These are phyloP conservation scores for Ascochyta lentis DNA, from an alignment of 2,329 filamentous ascomycete genomes.

Conservation along the genomic window DNA sequence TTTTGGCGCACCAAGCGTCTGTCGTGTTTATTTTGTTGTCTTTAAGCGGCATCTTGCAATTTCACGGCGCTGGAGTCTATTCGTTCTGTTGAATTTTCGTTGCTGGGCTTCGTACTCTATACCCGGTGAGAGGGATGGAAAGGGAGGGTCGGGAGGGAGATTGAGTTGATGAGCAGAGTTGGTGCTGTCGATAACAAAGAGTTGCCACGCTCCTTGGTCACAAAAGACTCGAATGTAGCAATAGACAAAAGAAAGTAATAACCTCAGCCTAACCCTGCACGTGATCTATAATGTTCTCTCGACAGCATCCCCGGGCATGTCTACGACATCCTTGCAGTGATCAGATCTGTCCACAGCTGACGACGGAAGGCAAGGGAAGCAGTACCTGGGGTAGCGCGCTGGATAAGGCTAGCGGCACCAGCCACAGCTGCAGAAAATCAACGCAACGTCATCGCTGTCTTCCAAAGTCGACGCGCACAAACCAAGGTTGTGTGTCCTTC, in stretches of 20 bases:
- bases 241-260: slow-evolving; percentile 15
- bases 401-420: slow-evolving; percentile 24
- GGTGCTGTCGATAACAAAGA: background rate
- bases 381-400: slow-evolving; percentile 16
- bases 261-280: background rate
- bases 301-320: background rate
- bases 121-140: slow-evolving; percentile 7
- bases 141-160: background rate
- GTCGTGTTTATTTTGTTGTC: background rate
- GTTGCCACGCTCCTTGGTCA: background rate
- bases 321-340: background rate
- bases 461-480: slow-evolving; percentile 1
- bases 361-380: slow-evolving; percentile 19
- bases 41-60: slow-evolving; percentile 15
- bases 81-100: background rate
- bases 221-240: background rate
- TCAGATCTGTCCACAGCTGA: slow-evolving; percentile 22
- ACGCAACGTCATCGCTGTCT: slow-evolving; percentile 33
- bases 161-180: background rate
- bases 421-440: slow-evolving; percentile 27
- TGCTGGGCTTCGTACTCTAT: slow-evolving; percentile 4
- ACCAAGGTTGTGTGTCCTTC: slow-evolving; percentile 1
- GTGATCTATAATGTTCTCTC: background rate
- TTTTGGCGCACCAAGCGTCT: slow-evolving; percentile 1
- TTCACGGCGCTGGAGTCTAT: slow-evolving; percentile 4